Evolutionary conservation across 345 rosid species (phyloP).

Genomic region (Aethionema arabicum): DNA sequence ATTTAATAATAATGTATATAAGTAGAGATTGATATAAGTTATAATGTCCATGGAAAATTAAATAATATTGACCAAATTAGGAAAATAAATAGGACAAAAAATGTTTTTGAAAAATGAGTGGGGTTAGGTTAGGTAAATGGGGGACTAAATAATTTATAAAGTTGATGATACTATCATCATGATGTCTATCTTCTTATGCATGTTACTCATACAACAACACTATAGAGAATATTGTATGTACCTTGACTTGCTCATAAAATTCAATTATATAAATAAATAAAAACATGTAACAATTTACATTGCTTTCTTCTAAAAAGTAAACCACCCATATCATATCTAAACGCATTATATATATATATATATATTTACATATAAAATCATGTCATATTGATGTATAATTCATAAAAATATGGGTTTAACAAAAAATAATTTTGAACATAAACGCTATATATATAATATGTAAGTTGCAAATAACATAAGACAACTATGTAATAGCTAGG

Average conservation of each 20-base stretch:
- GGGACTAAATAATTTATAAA: constrained; percentile 58
- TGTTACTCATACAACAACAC: constrained; percentile 31
- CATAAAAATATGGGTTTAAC: background rate
- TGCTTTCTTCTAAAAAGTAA: no score
- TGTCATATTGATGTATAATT: no score
- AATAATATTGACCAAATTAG: constrained; percentile 20
- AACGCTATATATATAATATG: background rate
- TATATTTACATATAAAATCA: no score
- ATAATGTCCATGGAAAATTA: constrained; percentile 2
- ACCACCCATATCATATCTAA: no score
- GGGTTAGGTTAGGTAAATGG: constrained; percentile 40
- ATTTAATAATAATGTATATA: background rate
- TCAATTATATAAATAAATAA: no score
- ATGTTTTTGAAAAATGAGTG: constrained; percentile 33
- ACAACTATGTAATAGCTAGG: no score
- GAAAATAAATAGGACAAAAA: constrained; percentile 22
- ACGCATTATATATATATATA: no score
- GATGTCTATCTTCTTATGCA: constrained; percentile 34
- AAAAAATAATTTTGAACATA: background rate
- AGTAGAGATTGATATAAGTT: no score
- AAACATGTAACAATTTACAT: no score
- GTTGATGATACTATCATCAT: constrained; percentile 40
- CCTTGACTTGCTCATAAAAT: no score
- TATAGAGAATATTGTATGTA: no score
- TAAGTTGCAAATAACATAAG: background rate